A percentile compares a stretch with the other conserved stretches of the same genome.
Evolutionary conservation across 495 filamentous ascomycete genomes (phyloP).

Genomic region (Penicillium crystallinum): DNA sequence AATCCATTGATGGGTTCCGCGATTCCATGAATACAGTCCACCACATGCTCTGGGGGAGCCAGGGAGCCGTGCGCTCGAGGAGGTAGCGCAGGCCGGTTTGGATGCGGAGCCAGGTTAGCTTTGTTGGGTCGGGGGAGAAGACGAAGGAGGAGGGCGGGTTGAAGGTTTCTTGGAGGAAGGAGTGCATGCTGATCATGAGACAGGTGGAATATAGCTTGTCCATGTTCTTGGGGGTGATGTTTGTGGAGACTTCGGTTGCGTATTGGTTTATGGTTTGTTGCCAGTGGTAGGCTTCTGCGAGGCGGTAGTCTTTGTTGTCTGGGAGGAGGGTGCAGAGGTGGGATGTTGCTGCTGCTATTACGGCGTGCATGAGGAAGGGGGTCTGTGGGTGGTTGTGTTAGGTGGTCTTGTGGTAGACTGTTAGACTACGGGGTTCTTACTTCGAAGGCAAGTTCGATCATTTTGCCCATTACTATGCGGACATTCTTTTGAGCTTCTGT

Average conservation of each 20-base stretch:
- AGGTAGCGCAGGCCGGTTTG: conserved; percentile 39
- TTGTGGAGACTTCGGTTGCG: conserved; percentile 23
- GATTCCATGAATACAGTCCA: conserved; percentile 31
- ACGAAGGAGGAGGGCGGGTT: conserved; percentile 41
- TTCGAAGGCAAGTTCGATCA: conserved; percentile 35
- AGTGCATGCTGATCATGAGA: conserved; percentile 35
- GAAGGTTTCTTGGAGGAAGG: conserved; percentile 33
- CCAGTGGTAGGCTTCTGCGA: conserved; percentile 41
- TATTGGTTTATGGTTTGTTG: conserved; percentile 39
- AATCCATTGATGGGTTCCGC: conserved; percentile 17
- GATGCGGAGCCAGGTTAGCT: conserved; percentile 41
- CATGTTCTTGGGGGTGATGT: conserved; percentile 32
- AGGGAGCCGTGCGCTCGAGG: conserved; percentile 24
- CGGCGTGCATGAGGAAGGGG: conserved; percentile 45
- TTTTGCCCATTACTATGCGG: conserved; percentile 27
- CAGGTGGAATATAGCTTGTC: conserved; percentile 43
- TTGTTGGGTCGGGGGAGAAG: conserved; percentile 26
- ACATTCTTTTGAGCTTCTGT: conserved; percentile 14
- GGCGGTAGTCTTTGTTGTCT: conserved; percentile 24
- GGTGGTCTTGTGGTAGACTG: not conserved
- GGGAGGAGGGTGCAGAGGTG: conserved; percentile 34
- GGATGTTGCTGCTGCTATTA: conserved; percentile 36
- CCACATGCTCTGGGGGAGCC: conserved; percentile 39
- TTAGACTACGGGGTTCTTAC: conserved; percentile 17
- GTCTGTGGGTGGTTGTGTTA: conserved; percentile 27